Evolutionary conservation across 306 rosid species (phyloP).

Genomic region (Pterocarpus macrocarpus): DNA sequence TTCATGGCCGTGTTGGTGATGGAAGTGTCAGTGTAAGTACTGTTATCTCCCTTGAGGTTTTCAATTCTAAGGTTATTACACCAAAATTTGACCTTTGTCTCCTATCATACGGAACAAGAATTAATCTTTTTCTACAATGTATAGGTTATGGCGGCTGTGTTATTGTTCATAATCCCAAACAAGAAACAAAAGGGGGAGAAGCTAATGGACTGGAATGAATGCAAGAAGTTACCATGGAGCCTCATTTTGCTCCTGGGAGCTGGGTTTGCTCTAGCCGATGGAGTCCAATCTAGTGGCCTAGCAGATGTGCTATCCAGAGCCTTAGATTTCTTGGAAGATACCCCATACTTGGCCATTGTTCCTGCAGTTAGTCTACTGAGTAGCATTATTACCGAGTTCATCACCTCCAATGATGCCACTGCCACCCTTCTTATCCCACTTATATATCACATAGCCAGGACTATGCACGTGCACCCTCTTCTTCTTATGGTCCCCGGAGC

Average conservation of each 20-base stretch:
- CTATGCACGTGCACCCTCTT: conserved; percentile 78
- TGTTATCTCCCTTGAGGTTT: neutral
- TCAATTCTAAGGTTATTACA: neutral
- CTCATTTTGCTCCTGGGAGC: conserved; percentile 80
- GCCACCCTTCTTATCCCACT: conserved; percentile 76
- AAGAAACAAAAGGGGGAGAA: conserved; percentile 72
- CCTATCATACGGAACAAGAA: neutral
- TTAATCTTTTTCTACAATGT: neutral
- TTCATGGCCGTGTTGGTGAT: conserved; percentile 77
- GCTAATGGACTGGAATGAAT: conserved; percentile 92
- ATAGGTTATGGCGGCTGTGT: conserved; percentile 78
- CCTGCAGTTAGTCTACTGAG: conserved; percentile 77
- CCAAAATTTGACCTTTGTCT: neutral
- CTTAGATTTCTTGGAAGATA: conserved; percentile 64
- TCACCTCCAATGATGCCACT: conserved; percentile 79
- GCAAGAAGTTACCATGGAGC: conserved; percentile 89
- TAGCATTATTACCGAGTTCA: conserved; percentile 74
- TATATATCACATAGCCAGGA: conserved; percentile 66
- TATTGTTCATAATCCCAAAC: conserved; percentile 85
- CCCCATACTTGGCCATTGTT: conserved; percentile 70
- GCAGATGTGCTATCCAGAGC: conserved; percentile 66
- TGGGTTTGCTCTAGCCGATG: conserved; percentile 89
- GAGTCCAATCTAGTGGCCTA: conserved; percentile 73
- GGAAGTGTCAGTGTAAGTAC: conserved; percentile 82
- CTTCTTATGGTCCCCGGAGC: conserved; percentile 86